Conservation (phyloP, 202 grass and related monocot genomes). For the Zizania palustris region DNA sequence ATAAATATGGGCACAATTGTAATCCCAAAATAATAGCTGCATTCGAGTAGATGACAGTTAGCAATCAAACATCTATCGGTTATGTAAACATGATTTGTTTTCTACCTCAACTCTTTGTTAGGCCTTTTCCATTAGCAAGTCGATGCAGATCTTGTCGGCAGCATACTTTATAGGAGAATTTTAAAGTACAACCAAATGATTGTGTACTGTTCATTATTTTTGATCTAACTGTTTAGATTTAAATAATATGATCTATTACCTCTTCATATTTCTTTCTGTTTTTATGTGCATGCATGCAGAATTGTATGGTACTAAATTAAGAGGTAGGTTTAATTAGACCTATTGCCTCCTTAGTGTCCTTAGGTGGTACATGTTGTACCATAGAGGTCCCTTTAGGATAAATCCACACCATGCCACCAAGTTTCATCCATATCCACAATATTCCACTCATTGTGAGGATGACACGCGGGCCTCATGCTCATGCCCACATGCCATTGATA, state of each 20-base stretch:
- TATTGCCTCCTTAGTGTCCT: too few relatives aligned
- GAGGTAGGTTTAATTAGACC: too few relatives aligned
- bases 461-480: neutral
- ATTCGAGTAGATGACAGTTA: neutral
- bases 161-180: neutral
- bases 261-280: too few relatives aligned
- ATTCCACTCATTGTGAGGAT: neutral
- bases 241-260: too few relatives aligned
- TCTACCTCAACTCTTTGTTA: constrained; percentile 13
- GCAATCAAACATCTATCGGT: neutral
- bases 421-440: neutral
- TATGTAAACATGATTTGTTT: neutral
- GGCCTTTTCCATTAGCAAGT: neutral
- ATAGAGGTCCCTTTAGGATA: too few relatives aligned
- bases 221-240: too few relatives aligned
- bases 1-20: neutral
- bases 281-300: too few relatives aligned
- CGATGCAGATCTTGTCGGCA: neutral
- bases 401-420: too few relatives aligned
- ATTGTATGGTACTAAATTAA: too few relatives aligned
- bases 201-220: too few relatives aligned
- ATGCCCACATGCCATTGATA: neutral
- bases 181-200: too few relatives aligned
- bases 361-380: too few relatives aligned
- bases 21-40: constrained; percentile 9